phyloP scores from a whole-genome alignment of 2,329 filamentous ascomycete species.

The Myrmaecium sp. region DNA sequence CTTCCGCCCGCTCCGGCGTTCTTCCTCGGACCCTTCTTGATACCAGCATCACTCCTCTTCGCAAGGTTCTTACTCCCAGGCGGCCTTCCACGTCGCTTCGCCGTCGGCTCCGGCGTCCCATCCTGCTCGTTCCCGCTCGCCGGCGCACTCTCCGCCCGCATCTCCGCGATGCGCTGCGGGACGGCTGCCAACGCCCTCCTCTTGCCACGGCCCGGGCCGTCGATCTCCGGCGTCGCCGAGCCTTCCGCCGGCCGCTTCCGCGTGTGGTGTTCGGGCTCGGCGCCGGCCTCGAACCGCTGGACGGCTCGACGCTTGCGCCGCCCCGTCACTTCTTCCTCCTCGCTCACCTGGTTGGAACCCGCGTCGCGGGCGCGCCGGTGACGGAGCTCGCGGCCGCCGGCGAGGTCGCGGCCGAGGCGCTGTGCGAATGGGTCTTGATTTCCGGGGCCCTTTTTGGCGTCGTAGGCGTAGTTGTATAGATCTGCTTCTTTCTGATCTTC shows the following conservation, averaged over 20 bases:
- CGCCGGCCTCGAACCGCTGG: conserved; percentile 16
- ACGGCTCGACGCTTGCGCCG: conserved; percentile 19
- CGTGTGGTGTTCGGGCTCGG: conserved; percentile 6
- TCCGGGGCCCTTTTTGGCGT: conserved; percentile 31
- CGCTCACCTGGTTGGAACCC: conserved; percentile 19
- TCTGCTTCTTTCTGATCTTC: conserved; percentile 45
- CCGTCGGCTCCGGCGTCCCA: conserved; percentile 5
- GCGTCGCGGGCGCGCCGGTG: conserved; percentile 25
- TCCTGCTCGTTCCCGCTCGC: conserved; percentile 15
- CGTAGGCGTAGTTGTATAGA: conserved; percentile 42
- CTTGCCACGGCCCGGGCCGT: conserved; percentile 12
- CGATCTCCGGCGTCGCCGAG: conserved; percentile 20
- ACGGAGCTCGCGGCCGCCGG: conserved; percentile 29
- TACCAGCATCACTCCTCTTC: conserved; percentile 28
- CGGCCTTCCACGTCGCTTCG: conserved; percentile 16
- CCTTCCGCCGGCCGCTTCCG: conserved; percentile 6
- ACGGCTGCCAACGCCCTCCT: conserved; percentile 13
- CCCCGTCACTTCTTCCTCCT: conserved; percentile 19
- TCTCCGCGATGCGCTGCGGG: conserved; percentile 28
- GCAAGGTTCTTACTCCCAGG: conserved; percentile 31
- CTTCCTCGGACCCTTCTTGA: conserved; percentile 31
- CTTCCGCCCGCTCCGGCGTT: conserved; percentile 6
- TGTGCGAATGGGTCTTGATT: conserved; percentile 41
- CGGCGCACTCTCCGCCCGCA: conserved; percentile 25
- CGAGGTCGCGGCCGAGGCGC: conserved; percentile 26